Conservation (phyloP, 148 eudicot species). For the Vaccinium myrtillus region DNA sequence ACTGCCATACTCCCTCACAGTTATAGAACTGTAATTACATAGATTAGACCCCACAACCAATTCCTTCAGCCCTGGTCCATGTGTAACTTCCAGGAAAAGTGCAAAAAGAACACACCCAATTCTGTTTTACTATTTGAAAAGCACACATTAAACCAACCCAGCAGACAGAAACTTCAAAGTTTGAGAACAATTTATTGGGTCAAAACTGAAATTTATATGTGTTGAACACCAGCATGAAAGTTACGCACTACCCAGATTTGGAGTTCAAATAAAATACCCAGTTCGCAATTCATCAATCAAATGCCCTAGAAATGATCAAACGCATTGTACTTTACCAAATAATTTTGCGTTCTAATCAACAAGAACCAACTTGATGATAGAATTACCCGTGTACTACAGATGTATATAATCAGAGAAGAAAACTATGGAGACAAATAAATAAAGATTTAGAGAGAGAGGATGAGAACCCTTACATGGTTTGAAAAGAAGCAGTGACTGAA, state of each 20-base stretch:
- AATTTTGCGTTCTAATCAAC: neutral
- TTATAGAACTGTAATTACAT: neutral
- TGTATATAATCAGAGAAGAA: neutral
- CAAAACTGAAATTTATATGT: neutral
- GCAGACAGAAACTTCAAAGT: neutral
- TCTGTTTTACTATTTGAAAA: neutral
- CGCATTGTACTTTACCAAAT: neutral
- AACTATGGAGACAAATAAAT: neutral
- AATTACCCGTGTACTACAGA: neutral
- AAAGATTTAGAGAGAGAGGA: neutral
- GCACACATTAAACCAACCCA: neutral
- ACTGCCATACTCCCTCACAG: neutral
- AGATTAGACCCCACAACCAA: neutral
- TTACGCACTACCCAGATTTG: neutral
- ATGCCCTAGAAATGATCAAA: neutral
- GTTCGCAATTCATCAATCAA: neutral
- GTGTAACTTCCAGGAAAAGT: neutral
- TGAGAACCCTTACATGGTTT: constrained; percentile 18
- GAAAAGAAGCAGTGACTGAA: constrained; percentile 22
- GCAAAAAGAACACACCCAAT: neutral
- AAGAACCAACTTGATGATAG: constrained; percentile 2
- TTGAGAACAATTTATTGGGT: neutral
- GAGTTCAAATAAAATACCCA: neutral
- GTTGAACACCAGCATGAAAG: neutral
- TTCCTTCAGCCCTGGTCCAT: neutral